Evolutionary conservation across 371 early-diverging fungal species (phyloP).

Genomic region (Apophysomyces elegans): DNA sequence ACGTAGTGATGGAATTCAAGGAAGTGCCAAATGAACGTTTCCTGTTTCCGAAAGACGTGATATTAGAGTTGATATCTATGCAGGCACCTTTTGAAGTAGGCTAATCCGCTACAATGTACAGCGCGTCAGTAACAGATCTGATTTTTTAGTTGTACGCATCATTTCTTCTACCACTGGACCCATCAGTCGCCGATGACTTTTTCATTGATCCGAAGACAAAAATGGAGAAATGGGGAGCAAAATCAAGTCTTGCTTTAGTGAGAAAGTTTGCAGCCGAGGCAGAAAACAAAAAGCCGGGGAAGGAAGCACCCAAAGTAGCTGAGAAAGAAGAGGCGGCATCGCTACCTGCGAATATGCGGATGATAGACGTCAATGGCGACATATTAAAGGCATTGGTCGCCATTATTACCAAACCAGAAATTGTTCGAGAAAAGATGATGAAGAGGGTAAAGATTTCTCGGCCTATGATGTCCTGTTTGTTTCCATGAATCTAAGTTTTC

Average conservation of each 20-base stretch:
- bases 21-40: constrained; percentile 48
- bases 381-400: constrained; percentile 24
- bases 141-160: constrained; percentile 22
- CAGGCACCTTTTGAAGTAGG: constrained; percentile 28
- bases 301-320: not conserved
- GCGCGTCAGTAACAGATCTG: constrained; percentile 1
- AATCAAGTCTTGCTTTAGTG: constrained; percentile 19
- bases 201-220: constrained; percentile 33
- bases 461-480: not conserved
- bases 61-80: constrained; percentile 26
- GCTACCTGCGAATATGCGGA: constrained; percentile 36
- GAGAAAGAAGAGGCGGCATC: constrained; percentile 11
- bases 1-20: constrained; percentile 52
- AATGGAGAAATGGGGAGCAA: constrained; percentile 27
- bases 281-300: not conserved
- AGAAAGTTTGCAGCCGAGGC: constrained; percentile 16
- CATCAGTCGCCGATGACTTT: constrained; percentile 21
- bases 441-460: constrained; percentile 25
- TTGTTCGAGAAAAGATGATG: constrained; percentile 29
- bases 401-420: constrained; percentile 17
- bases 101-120: not conserved
- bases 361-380: constrained; percentile 18
- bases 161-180: constrained; percentile 35
- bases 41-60: constrained; percentile 44
- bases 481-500: too few species aligned